A percentile compares a stretch with the other conserved stretches of the same genome.
Conservation (phyloP, 495 filamentous ascomycete species). For the Xylaria longipes region DNA sequence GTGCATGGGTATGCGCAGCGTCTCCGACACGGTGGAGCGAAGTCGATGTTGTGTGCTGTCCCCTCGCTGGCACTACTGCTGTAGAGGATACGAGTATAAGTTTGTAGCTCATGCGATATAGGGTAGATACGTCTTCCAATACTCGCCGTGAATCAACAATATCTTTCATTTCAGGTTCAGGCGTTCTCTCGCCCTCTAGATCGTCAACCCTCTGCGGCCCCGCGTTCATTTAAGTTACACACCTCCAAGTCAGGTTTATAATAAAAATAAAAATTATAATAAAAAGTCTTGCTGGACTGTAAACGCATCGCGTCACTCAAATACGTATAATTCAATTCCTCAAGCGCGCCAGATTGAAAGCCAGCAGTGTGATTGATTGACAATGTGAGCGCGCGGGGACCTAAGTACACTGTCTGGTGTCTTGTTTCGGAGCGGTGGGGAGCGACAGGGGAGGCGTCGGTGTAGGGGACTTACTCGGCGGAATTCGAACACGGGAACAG, state of each 20-base stretch:
- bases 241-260: not conserved
- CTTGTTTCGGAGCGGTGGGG: conserved; percentile 1
- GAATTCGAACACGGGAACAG: not conserved
- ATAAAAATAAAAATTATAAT: too few species aligned
- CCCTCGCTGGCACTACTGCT: not conserved
- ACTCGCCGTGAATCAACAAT: not conserved
- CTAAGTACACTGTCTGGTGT: not conserved
- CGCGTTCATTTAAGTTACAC: not conserved
- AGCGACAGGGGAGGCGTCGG: not conserved
- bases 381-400: not conserved
- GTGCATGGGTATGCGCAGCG: too few species aligned
- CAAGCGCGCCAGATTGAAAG: not conserved
- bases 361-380: too few species aligned
- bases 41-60: too few species aligned
- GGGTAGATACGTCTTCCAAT: not conserved
- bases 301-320: not conserved
- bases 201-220: too few species aligned
- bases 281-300: not conserved
- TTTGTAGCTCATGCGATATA: not conserved
- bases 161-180: not conserved
- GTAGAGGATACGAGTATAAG: not conserved
- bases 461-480: not conserved
- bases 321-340: not conserved
- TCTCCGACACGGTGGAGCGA: too few species aligned
- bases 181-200: not conserved